phyloP scores from a whole-genome alignment of 1,139 yeast species.

The Blastobotrys aristatus region DNA sequence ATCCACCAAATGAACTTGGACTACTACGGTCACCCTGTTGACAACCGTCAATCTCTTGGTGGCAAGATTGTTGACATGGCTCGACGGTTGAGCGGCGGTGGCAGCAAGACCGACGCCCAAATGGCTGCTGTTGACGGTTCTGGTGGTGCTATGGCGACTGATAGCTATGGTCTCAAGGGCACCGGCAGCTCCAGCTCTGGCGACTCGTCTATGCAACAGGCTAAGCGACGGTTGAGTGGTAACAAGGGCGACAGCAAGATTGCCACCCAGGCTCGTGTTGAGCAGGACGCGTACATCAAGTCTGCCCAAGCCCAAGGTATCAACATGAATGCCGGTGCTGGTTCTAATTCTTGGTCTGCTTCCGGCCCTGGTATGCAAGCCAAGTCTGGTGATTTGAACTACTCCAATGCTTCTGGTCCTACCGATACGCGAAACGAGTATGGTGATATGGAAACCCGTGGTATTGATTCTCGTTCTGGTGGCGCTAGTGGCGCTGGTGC shows the following conservation, averaged over 20 bases:
- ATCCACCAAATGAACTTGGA: not conserved
- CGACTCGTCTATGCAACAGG: too few species aligned
- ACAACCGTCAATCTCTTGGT: conserved; percentile 1
- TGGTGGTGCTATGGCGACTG: conserved; percentile 1
- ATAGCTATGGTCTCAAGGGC: too few species aligned
- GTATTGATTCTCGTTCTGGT: conserved; percentile 4
- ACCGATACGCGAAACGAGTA: not conserved
- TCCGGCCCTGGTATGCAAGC: not conserved
- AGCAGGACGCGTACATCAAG: not conserved
- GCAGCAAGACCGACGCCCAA: conserved; percentile 1
- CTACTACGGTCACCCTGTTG: conserved; percentile 7
- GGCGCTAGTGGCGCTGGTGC: not conserved
- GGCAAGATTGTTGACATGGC: conserved; percentile 4
- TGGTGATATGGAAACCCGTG: not conserved
- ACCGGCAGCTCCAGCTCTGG: too few species aligned
- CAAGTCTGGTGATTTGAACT: not conserved
- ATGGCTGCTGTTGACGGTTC: conserved; percentile 6
- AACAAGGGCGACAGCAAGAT: not conserved
- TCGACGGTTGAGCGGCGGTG: too few species aligned
- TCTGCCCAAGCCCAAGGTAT: not conserved
- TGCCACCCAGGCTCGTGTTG: not conserved
- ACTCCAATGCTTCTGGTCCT: not conserved
- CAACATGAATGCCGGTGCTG: not conserved
- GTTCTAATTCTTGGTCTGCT: not conserved
- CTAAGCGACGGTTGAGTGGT: not conserved